Conservation (phyloP, 2,329 filamentous ascomycete species). For the Leptosphaerulina australis region DNA sequence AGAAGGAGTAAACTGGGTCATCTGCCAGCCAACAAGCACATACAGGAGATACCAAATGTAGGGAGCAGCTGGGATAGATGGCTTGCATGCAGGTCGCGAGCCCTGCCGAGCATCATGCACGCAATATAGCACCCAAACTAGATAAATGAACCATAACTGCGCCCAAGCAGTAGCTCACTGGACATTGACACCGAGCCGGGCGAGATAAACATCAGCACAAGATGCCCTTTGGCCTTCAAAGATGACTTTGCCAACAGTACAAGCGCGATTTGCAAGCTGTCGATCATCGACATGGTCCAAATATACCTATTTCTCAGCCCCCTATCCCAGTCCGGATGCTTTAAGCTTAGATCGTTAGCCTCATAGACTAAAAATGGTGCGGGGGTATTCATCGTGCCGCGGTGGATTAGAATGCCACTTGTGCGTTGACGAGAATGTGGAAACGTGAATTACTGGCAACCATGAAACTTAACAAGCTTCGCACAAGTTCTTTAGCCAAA, state of each 20-base stretch:
- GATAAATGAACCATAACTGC: background rate
- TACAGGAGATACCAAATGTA: background rate
- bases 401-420: conserved; percentile 6
- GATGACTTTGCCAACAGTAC: no score
- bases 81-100: background rate
- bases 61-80: no score
- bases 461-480: background rate
- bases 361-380: conserved; percentile 20
- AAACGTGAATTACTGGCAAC: background rate
- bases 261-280: no score
- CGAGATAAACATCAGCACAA: background rate
- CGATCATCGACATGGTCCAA: background rate
- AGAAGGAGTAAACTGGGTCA: background rate
- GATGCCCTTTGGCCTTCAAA: no score
- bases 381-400: conserved; percentile 14
- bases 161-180: no score
- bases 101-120: conserved; percentile 1
- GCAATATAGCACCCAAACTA: background rate
- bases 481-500: background rate
- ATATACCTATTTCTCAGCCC: background rate
- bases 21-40: background rate
- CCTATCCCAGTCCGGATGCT: conserved; percentile 12
- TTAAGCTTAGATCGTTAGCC: conserved; percentile 24
- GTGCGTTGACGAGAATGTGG: background rate
- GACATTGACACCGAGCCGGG: background rate